phyloP scores from a whole-genome alignment of 1,284 basidiomycete genomes.

The Peniophora sp. region DNA sequence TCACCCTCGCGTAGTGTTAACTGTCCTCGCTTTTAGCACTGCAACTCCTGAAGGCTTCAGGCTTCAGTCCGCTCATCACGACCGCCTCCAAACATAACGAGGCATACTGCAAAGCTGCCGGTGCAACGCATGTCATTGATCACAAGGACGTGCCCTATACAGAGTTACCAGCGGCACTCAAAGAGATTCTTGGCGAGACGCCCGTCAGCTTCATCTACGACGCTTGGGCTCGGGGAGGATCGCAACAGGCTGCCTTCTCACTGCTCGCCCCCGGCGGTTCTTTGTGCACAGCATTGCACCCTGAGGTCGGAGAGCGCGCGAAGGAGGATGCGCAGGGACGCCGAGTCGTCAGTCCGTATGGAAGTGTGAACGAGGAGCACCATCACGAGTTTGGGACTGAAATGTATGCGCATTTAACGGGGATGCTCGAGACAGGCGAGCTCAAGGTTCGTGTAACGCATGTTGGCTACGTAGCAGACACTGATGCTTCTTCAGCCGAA shows the following conservation, averaged over 20 bases:
- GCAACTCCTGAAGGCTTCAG: conserved; percentile 38
- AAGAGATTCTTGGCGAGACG: neutral
- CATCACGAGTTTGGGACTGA: neutral
- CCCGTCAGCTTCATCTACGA: neutral
- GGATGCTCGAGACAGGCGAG: neutral
- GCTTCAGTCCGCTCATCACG: conserved; percentile 40
- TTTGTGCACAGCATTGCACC: neutral
- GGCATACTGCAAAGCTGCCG: conserved; percentile 34
- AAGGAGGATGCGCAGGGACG: neutral
- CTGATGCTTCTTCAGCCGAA: conserved; percentile 2
- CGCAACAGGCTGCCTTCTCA: neutral
- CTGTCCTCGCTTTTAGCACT: conserved; percentile 17
- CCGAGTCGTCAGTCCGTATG: neutral
- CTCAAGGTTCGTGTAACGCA: neutral
- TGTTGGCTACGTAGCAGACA: neutral
- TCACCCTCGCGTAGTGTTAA: conserved; percentile 6
- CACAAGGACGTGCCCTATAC: conserved; percentile 18
- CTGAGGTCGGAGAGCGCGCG: neutral
- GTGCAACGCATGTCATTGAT: conserved; percentile 38
- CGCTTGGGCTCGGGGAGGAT: neutral
- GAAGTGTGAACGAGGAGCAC: neutral
- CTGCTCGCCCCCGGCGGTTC: neutral
- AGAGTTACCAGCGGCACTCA: conserved; percentile 10
- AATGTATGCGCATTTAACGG: neutral
- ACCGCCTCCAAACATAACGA: conserved; percentile 36